Evolutionary conservation across 2,329 filamentous ascomycete genomes (phyloP).

Genomic region (Onygenales sp.): DNA sequence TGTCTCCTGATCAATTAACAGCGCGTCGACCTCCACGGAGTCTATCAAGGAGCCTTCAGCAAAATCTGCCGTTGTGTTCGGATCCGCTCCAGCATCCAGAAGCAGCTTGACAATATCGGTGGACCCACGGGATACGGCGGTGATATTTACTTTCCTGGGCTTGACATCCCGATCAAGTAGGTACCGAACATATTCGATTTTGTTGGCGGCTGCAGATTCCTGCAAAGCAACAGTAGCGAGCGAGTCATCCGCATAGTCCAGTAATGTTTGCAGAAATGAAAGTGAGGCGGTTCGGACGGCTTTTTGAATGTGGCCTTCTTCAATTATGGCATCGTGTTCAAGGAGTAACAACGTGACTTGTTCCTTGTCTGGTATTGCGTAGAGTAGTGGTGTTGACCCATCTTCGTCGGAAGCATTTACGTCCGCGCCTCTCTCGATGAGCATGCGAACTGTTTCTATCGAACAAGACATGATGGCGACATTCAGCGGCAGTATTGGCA

Average conservation of each 20-base stretch:
- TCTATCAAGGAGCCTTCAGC: not conserved
- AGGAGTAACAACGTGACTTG: not conserved
- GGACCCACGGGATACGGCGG: not conserved
- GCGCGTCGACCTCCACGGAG: not conserved
- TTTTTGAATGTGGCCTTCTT: not conserved
- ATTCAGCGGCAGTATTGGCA: not conserved
- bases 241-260: not conserved
- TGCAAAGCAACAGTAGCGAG: not conserved
- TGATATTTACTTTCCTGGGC: not conserved
- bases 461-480: not conserved
- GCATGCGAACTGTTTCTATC: not conserved
- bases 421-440: not conserved
- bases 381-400: not conserved
- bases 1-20: not conserved
- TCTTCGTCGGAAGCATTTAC: not conserved
- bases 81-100: not conserved
- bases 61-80: not conserved
- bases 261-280: not conserved
- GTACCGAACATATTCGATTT: not conserved
- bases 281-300: not conserved
- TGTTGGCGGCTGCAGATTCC: not conserved
- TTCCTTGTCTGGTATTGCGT: not conserved
- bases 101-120: not conserved
- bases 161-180: not conserved
- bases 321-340: not conserved